These are phyloP conservation scores for Oidium heveae DNA, from an alignment of 2,329 filamentous ascomycete species.

Conservation along the genomic window DNA sequence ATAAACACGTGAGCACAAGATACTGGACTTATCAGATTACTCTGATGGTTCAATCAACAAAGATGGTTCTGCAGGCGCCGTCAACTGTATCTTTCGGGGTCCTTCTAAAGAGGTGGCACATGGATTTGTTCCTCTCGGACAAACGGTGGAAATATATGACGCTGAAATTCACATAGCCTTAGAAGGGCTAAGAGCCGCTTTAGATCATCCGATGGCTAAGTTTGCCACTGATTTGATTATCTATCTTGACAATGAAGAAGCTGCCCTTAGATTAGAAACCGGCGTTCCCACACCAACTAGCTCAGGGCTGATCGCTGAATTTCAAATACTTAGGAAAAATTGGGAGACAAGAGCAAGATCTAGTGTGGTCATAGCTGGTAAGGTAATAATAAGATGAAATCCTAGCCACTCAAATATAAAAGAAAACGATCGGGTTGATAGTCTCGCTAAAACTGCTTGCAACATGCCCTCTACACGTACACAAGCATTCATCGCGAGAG, in stretches of 20 bases:
- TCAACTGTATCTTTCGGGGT: neutral
- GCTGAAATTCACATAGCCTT: neutral
- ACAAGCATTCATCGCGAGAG: neutral
- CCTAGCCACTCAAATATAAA: neutral
- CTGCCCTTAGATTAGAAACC: neutral
- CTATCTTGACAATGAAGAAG: neutral
- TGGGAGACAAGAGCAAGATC: neutral
- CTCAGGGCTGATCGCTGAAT: neutral
- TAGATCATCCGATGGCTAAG: neutral
- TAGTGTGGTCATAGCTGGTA: neutral
- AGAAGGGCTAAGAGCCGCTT: neutral
- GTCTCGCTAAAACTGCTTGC: neutral
- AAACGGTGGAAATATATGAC: neutral
- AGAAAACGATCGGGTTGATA: neutral
- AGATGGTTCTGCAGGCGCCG: neutral
- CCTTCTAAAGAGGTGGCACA: neutral
- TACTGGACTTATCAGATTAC: neutral
- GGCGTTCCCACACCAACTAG: neutral
- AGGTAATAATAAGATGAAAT: neutral
- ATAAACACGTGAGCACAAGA: neutral
- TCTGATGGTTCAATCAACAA: neutral
- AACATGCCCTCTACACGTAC: neutral
- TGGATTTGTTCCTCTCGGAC: neutral
- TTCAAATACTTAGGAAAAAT: neutral
- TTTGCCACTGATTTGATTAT: neutral